These are phyloP conservation scores for Castanea crenata DNA, from an alignment of 306 rosid species.

Conservation along the genomic window DNA sequence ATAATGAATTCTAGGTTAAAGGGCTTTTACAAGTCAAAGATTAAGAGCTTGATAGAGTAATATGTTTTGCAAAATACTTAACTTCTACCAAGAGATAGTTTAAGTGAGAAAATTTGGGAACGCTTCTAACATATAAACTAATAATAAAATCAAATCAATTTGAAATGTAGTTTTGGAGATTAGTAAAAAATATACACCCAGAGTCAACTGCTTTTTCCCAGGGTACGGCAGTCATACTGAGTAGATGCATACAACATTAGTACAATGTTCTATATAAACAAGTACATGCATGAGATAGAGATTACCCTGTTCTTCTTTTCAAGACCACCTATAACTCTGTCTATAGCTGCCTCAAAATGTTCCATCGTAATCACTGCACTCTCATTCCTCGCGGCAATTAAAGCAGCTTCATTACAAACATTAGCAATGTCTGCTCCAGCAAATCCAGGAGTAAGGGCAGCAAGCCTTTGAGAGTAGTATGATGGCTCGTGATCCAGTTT, in stretches of 20 bases:
- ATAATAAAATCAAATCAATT: background rate
- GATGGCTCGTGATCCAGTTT: conserved; percentile 55
- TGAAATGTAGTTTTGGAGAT: background rate
- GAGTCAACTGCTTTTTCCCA: background rate
- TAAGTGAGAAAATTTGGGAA: background rate
- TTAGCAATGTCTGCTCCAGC: conserved; percentile 66
- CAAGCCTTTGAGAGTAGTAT: conserved; percentile 59
- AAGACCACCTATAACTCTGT: conserved; percentile 58
- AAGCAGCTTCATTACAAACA: conserved; percentile 61
- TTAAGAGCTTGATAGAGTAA: background rate
- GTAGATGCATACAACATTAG: background rate
- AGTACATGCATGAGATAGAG: background rate
- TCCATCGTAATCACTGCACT: conserved; percentile 39
- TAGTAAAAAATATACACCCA: background rate
- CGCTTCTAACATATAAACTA: background rate
- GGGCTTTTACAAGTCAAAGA: background rate
- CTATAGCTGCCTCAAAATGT: conserved; percentile 60
- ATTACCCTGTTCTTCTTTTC: conserved; percentile 64
- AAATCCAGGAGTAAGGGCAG: conserved; percentile 65
- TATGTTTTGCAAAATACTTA: background rate
- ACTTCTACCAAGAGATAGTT: background rate
- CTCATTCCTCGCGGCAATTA: conserved; percentile 59
- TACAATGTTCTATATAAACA: background rate
- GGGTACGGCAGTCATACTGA: background rate
- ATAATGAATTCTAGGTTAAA: background rate